phyloP scores from a whole-genome alignment of 2,329 filamentous ascomycete species.

The Sclerotinia subarctica region DNA sequence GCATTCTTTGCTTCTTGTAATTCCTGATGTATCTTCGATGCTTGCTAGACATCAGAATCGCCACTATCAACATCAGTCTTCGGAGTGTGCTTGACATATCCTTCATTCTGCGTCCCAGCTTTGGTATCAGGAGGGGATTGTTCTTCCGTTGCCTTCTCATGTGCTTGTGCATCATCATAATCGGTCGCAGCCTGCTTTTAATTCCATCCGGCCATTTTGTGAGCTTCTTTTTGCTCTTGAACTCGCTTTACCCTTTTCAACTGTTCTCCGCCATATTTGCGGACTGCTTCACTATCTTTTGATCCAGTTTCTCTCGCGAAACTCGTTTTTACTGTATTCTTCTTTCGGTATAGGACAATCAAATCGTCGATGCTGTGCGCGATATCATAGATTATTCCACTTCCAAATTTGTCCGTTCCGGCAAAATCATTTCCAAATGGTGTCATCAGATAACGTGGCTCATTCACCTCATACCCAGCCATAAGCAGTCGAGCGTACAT shows the following conservation, averaged over 20 bases:
- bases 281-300: conserved; percentile 6
- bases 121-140: not conserved
- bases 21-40: not conserved
- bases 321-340: conserved; percentile 35
- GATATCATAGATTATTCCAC: conserved; percentile 47
- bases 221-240: not conserved
- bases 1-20: not conserved
- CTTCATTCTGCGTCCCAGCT: not conserved
- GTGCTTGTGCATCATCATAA: not conserved
- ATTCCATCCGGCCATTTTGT: not conserved
- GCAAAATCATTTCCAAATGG: conserved; percentile 11
- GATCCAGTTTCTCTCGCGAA: conserved; percentile 37
- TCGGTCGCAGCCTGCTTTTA: not conserved
- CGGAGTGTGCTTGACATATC: not conserved
- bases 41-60: not conserved
- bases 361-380: conserved; percentile 47
- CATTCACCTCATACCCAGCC: conserved; percentile 43
- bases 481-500: conserved; percentile 50
- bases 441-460: conserved; percentile 14
- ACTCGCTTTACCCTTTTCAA: not conserved
- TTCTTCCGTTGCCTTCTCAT: not conserved
- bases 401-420: conserved; percentile 37
- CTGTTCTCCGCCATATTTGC: not conserved
- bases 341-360: conserved; percentile 46
- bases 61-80: not conserved